phyloP scores from a whole-genome alignment of 176 grass and related monocot species.

The Oryza glaberrima region DNA sequence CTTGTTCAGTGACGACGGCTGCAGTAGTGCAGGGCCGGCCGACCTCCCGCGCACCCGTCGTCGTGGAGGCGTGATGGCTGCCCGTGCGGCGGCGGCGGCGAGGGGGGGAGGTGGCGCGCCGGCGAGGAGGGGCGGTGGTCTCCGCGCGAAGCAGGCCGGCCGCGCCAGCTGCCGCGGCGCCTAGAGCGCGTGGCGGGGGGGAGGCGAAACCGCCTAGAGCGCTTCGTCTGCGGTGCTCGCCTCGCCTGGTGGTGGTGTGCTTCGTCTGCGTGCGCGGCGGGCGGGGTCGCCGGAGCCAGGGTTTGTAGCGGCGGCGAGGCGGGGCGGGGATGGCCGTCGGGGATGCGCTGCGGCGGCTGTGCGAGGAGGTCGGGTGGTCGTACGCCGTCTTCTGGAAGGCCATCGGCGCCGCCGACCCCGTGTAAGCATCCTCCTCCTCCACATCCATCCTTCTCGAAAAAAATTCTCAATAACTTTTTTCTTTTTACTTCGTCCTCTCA shows the following conservation, averaged over 20 bases:
- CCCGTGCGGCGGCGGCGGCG: slow-evolving; percentile 53
- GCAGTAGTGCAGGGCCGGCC: not conserved
- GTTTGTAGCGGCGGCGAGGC: not conserved
- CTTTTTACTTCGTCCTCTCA: not conserved
- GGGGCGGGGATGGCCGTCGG: slow-evolving; percentile 58
- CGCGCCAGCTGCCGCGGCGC: slow-evolving; percentile 89
- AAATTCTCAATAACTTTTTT: not conserved
- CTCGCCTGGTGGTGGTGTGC: not conserved
- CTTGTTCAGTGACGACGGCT: slow-evolving; percentile 25
- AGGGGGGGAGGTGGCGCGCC: slow-evolving; percentile 37
- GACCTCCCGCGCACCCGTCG: not conserved
- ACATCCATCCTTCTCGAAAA: slow-evolving; percentile 22
- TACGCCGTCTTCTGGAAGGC: slow-evolving; percentile 97
- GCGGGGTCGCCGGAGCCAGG: slow-evolving; percentile 32
- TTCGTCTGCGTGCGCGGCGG: not conserved
- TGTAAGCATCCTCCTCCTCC: slow-evolving; percentile 55
- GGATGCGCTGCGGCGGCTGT: slow-evolving; percentile 70
- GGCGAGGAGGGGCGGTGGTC: slow-evolving; percentile 57
- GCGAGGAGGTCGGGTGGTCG: slow-evolving; percentile 92
- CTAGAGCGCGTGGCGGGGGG: slow-evolving; percentile 41
- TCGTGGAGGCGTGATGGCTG: slow-evolving; percentile 56
- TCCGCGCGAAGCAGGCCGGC: slow-evolving; percentile 84
- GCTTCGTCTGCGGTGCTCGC: not conserved
- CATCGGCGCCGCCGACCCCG: slow-evolving; percentile 62
- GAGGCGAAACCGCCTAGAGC: not conserved